A percentile compares a stretch with the other conserved stretches of the same genome.
Evolutionary conservation across 2,329 filamentous ascomycete genomes (phyloP).

Genomic region (Cryphonectria japonica): DNA sequence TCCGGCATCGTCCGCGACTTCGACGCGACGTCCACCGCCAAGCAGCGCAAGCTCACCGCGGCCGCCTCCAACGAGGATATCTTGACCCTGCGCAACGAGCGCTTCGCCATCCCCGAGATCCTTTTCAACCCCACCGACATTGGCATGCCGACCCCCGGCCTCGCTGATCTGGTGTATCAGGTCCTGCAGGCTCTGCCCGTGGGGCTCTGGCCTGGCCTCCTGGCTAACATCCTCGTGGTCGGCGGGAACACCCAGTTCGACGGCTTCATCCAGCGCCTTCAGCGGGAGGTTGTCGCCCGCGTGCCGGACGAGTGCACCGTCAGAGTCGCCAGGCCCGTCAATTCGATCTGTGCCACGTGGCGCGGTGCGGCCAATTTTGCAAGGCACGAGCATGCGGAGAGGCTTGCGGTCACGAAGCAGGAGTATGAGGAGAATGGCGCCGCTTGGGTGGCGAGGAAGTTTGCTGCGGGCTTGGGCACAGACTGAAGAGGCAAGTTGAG

Average conservation of each 20-base stretch:
- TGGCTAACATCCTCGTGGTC: slow-evolving; percentile 87
- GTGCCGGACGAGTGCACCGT: slow-evolving; percentile 79
- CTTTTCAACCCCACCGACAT: slow-evolving; percentile 87
- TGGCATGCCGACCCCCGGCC: slow-evolving; percentile 79
- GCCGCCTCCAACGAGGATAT: slow-evolving; percentile 70
- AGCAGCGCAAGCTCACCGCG: slow-evolving; percentile 50
- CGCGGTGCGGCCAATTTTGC: slow-evolving; percentile 80
- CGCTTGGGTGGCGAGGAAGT: slow-evolving; percentile 74
- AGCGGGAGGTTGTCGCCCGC: slow-evolving; percentile 71
- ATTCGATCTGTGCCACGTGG: slow-evolving; percentile 85
- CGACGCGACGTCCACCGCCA: slow-evolving; percentile 64
- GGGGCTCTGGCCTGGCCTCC: slow-evolving; percentile 80
- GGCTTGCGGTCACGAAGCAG: slow-evolving; percentile 76
- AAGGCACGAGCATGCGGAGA: slow-evolving; percentile 67
- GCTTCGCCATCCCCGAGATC: slow-evolving; percentile 87
- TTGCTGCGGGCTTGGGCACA: slow-evolving; percentile 49
- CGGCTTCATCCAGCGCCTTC: slow-evolving; percentile 80
- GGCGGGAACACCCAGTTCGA: slow-evolving; percentile 82
- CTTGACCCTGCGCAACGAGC: slow-evolving; percentile 86
- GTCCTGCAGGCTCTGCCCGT: slow-evolving; percentile 74
- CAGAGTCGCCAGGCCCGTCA: slow-evolving; percentile 68
- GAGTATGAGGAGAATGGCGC: slow-evolving; percentile 90
- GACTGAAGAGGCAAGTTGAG: slow-evolving; percentile 27
- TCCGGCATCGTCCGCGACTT: slow-evolving; percentile 77
- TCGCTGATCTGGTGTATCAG: slow-evolving; percentile 82